A percentile compares a stretch with the other conserved stretches of the same genome.
Evolutionary conservation across 2,329 filamentous ascomycete genomes (phyloP).

Genomic region (Diplodia corticola): DNA sequence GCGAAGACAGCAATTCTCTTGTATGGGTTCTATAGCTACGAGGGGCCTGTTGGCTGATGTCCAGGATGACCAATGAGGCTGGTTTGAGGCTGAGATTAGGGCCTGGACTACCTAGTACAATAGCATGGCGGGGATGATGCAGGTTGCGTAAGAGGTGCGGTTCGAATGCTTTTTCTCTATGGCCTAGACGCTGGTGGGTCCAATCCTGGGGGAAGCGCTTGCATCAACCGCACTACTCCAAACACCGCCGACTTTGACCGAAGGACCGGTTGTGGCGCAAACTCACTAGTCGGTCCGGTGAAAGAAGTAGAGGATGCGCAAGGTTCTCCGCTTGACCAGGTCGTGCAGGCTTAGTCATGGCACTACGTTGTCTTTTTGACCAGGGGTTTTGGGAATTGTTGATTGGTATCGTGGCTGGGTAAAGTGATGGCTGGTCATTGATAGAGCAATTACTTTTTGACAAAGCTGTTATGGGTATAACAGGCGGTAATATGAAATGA

Average conservation of each 20-base stretch:
- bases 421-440: constrained; percentile 55
- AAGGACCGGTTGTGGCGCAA: constrained; percentile 28
- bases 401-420: constrained; percentile 47
- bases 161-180: constrained; percentile 62
- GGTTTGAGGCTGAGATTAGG: constrained; percentile 45
- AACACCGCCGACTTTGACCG: constrained; percentile 55
- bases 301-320: constrained; percentile 60
- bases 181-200: constrained; percentile 66
- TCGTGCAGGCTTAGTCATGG: constrained; percentile 58
- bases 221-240: constrained; percentile 58
- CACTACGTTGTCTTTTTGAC: constrained; percentile 62
- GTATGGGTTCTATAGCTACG: constrained; percentile 67
- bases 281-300: constrained; percentile 56
- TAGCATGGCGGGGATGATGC: constrained; percentile 56
- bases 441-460: constrained; percentile 54
- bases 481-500: constrained; percentile 49
- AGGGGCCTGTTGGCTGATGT: constrained; percentile 40
- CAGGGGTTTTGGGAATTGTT: constrained; percentile 52
- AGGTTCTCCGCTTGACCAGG: constrained; percentile 56
- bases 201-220: constrained; percentile 56
- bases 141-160: constrained; percentile 47
- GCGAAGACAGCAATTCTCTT: constrained; percentile 56
- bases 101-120: constrained; percentile 59
- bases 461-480: constrained; percentile 45
- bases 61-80: constrained; percentile 28